Base-by-base conservation (phyloP, 768 basidiomycete genomes). In the Kwoniella dendrophila region DNA sequence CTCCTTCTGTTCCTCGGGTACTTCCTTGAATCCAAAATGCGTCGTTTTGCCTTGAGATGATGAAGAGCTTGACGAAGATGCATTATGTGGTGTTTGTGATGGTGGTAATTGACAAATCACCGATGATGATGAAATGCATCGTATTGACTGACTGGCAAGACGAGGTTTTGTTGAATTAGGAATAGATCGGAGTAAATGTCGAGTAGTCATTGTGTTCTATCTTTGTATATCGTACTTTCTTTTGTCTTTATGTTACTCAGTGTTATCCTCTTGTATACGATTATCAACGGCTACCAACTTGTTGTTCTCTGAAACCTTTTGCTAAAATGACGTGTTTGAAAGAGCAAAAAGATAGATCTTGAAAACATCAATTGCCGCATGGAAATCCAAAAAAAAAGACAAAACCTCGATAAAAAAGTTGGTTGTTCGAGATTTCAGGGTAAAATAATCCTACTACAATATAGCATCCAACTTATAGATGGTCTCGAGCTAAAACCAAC, bases 11-110 rank as follows among this genome's bases (percentile, higher is more conserved):
- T 89, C 87, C 76, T 91, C 89, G 14, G 89, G 89, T 2, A 99
- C 87, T 6, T 88, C 90, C 79, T 83, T 85, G 84, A 92, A 99
- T 27, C 96, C 96, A 78, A 99, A 99, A 33, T 96, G 95, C 0
- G 92, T 83, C 4, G 76, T 79, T 47, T 47, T 55, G 24, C 32
- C 48, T 1, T 44, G 41, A 5, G 47, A 30, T 26, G 53, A 34
- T 11, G 36, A 14, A 10, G 30, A 20, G 16, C 30, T n/a, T 14
- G 55, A 47, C 2, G 43, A 20, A 10, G 55, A 18, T 33, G 41
- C 43, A 10, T 41, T 52, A 30, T 24, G 6, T 26, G 45, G 11
- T 2, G 56, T 12, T 27, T 44, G 4, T 24, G 56, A 27, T 18
- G 47, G 32, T 16, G 45, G 56, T 11, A 48, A n/a, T 22, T 57